A percentile compares a stretch with the other conserved stretches of the same genome.
Conservation (phyloP, 106 monocot genomes). For the Agapanthus africanus region DNA sequence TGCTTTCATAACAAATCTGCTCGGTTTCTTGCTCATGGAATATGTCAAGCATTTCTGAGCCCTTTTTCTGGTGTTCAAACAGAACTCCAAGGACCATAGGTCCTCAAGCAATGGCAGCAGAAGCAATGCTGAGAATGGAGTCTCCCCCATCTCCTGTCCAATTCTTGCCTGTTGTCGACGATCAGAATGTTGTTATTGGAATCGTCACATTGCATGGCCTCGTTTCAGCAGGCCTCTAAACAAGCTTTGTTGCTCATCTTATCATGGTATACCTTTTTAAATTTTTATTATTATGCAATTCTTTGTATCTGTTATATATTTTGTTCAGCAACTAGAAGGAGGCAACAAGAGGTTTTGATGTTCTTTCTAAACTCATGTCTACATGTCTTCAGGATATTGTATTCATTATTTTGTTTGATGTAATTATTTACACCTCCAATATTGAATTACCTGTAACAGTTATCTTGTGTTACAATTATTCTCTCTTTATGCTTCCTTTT, state of each 20-base stretch:
- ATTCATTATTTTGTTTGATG: neutral
- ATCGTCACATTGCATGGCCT: conserved; percentile 62
- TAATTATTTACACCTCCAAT: neutral
- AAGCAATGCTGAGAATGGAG: conserved; percentile 65
- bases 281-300: conserved; percentile 3
- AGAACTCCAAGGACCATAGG: conserved; percentile 50
- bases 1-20: neutral
- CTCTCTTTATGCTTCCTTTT: too few species aligned
- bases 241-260: neutral
- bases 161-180: conserved; percentile 54
- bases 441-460: too few species aligned
- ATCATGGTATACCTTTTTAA: neutral
- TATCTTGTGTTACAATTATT: too few species aligned
- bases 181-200: conserved; percentile 32
- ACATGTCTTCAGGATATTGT: neutral
- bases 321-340: neutral
- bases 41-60: neutral
- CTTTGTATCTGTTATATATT: neutral
- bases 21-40: neutral
- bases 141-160: conserved; percentile 67
- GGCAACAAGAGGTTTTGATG: neutral
- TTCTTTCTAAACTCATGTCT: neutral
- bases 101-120: conserved; percentile 52
- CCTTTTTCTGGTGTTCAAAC: neutral
- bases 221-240: conserved; percentile 56